Conservation (phyloP, 257 asterid species). For the Plantago elongata region DNA sequence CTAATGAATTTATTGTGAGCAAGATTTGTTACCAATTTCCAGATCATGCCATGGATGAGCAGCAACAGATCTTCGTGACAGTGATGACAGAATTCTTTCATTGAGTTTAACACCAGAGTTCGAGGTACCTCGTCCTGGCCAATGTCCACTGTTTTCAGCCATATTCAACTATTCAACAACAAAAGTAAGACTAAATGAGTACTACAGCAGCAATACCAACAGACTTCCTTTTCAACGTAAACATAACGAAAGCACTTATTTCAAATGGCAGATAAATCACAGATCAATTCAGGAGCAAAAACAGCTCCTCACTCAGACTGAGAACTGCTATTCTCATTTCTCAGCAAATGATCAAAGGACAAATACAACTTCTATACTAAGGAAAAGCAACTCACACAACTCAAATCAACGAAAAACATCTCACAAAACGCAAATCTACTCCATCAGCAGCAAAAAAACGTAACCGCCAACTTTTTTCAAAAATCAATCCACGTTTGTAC, state of each 20-base stretch:
- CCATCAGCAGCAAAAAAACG: too few species aligned
- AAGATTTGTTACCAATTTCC: conserved; percentile 56
- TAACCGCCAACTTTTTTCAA: too few species aligned
- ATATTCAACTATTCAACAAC: conserved; percentile 27
- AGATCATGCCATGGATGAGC: conserved; percentile 99
- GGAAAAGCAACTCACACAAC: too few species aligned
- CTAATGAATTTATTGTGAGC: background rate
- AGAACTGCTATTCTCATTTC: too few species aligned
- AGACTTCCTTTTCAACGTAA: background rate
- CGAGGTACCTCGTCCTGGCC: conserved; percentile 24
- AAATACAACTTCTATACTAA: too few species aligned
- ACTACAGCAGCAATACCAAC: background rate
- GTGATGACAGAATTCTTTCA: conserved; percentile 75
- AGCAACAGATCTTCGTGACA: conserved; percentile 67
- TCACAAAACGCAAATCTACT: too few species aligned
- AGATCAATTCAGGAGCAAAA: background rate
- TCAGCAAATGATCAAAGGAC: too few species aligned
- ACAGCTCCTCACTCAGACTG: too few species aligned
- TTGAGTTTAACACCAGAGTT: conserved; percentile 44
- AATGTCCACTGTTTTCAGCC: conserved; percentile 30
- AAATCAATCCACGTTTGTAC: too few species aligned
- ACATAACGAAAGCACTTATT: background rate
- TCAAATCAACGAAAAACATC: too few species aligned
- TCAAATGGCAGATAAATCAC: background rate
- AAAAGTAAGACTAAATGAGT: conserved; percentile 9